Conservation (phyloP, 1,284 basidiomycete genomes). For the Puccinia brachypodii region DNA sequence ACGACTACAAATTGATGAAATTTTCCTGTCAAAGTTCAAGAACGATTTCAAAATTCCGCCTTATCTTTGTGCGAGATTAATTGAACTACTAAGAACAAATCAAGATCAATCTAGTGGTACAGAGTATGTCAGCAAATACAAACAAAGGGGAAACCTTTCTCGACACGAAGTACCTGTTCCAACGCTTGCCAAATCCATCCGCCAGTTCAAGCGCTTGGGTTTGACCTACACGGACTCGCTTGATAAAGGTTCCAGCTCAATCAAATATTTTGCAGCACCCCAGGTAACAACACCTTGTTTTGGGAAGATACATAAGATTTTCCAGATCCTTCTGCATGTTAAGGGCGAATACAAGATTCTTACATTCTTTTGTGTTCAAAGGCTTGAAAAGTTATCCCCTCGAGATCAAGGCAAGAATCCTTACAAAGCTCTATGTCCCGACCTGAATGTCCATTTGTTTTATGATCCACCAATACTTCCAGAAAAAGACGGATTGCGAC, state of each 20-base stretch:
- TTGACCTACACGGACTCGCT: constrained; percentile 15
- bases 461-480: constrained; percentile 13
- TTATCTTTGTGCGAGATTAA: constrained; percentile 1
- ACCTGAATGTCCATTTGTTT: constrained; percentile 18
- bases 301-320: constrained; percentile 17
- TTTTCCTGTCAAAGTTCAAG: not conserved
- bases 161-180: constrained; percentile 16
- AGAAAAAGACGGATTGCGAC: not conserved
- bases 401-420: constrained; percentile 5
- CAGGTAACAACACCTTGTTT: not conserved
- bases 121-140: constrained; percentile 1
- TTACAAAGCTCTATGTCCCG: constrained; percentile 6
- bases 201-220: not conserved
- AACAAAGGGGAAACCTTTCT: not conserved
- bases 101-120: not conserved
- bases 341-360: constrained; percentile 4
- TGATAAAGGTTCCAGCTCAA: constrained; percentile 30
- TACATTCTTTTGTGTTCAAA: constrained; percentile 25
- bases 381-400: not conserved
- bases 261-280: constrained; percentile 1
- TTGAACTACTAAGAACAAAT: not conserved
- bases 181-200: constrained; percentile 4
- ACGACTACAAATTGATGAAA: not conserved
- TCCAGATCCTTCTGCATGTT: constrained; percentile 1
- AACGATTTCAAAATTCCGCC: constrained; percentile 21